Evolutionary conservation across 208 protist genomes (phyloP).

Genomic region (Crithidia acanthocephali): DNA sequence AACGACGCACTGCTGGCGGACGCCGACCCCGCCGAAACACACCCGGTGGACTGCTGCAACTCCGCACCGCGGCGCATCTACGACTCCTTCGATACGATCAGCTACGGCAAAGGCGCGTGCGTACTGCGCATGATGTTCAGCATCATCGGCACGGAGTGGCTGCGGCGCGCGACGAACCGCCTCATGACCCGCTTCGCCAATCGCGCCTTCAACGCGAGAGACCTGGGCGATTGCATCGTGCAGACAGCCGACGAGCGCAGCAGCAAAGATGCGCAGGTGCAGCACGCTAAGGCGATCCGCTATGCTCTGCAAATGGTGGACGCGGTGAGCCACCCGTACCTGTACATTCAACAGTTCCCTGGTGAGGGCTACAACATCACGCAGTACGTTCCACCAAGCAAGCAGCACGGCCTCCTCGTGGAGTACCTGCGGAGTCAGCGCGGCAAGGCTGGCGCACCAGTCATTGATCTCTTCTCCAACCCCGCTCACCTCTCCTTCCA

Average conservation of each 20-base stretch:
- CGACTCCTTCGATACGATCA: conserved; percentile 63
- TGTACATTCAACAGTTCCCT: conserved; percentile 38
- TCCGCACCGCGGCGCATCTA: conserved; percentile 39
- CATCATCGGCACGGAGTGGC: conserved; percentile 35
- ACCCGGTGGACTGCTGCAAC: conserved; percentile 54
- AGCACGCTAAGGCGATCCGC: conserved; percentile 23
- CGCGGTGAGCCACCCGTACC: conserved; percentile 43
- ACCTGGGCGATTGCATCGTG: conserved; percentile 51
- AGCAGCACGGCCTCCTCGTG: conserved; percentile 24
- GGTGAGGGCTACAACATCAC: conserved; percentile 38
- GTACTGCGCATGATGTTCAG: conserved; percentile 82
- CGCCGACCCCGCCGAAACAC: conserved; percentile 36
- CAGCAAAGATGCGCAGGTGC: conserved; percentile 22
- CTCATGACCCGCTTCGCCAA: conserved; percentile 46
- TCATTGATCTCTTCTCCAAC: conserved; percentile 29
- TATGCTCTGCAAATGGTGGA: conserved; percentile 34
- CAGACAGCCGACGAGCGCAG: conserved; percentile 19
- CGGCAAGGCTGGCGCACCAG: not conserved
- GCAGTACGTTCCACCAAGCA: conserved; percentile 35
- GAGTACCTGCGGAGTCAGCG: conserved; percentile 25
- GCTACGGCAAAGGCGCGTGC: conserved; percentile 81
- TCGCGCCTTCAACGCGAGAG: conserved; percentile 30
- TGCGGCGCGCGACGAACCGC: conserved; percentile 38
- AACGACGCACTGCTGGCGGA: conserved; percentile 52
- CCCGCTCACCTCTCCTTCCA: conserved; percentile 15